These are phyloP conservation scores for Suillus paluster DNA, from an alignment of 768 basidiomycete species.

Conservation along the genomic window DNA sequence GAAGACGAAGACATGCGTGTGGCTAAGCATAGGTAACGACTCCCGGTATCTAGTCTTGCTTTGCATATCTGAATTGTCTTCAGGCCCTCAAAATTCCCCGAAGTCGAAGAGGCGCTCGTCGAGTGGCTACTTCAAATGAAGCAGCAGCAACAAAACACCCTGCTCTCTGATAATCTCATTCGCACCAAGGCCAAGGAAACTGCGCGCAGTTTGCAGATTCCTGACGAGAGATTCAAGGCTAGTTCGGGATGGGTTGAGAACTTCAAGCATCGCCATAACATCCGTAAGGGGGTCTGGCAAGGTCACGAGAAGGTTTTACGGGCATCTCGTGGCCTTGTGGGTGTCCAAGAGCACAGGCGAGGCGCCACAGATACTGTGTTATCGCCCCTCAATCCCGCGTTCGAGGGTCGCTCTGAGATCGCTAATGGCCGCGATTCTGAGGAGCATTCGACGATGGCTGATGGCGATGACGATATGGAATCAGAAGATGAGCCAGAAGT, in stretches of 20 bases:
- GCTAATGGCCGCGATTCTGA: constrained; percentile 26
- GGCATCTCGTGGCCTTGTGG: constrained; percentile 31
- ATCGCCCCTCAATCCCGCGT: constrained; percentile 47
- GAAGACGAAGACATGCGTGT: constrained; percentile 60
- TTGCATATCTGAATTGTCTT: constrained; percentile 16
- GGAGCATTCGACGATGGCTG: constrained; percentile 29
- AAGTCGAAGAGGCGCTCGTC: constrained; percentile 68
- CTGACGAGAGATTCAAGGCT: constrained; percentile 85
- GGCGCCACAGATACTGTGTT: constrained; percentile 37
- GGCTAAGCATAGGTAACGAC: constrained; percentile 69
- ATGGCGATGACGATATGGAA: constrained; percentile 40
- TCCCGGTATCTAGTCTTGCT: constrained; percentile 13
- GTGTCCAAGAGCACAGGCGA: constrained; percentile 41
- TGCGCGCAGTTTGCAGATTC: constrained; percentile 57
- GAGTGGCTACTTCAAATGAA: constrained; percentile 63
- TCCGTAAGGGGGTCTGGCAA: constrained; percentile 66
- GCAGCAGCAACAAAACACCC: constrained; percentile 44
- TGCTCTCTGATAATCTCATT: constrained; percentile 68
- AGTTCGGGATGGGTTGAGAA: constrained; percentile 92
- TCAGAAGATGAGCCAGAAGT: constrained; percentile 40
- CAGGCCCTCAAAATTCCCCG: constrained; percentile 82
- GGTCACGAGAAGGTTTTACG: constrained; percentile 43
- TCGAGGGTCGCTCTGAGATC: constrained; percentile 36
- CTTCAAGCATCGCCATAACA: constrained; percentile 83
- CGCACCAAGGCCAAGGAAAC: constrained; percentile 71